These are phyloP conservation scores for Cutaneotrichosporon sp. DNA, from an alignment of 1,284 basidiomycete species.

Conservation along the genomic window DNA sequence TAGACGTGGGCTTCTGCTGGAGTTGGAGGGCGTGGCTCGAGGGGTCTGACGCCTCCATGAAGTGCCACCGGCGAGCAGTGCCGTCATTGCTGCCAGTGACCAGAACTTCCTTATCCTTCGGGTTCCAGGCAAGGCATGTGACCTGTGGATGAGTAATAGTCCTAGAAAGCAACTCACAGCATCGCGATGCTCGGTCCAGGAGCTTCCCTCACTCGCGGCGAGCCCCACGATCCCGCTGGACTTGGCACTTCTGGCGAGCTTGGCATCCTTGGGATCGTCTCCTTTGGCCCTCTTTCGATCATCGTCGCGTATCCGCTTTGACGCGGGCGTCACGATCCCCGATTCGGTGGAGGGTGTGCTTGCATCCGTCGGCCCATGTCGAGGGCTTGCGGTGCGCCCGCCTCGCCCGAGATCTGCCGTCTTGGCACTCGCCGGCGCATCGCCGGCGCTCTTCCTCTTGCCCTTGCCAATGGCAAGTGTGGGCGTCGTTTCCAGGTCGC, in stretches of 20 bases:
- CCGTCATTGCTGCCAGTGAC: conserved; percentile 42
- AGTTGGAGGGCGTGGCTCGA: conserved; percentile 19
- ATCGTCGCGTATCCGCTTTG: conserved; percentile 8
- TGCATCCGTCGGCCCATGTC: neutral
- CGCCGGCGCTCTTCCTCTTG: conserved; percentile 30
- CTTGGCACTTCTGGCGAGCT: neutral
- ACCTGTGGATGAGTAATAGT: conserved; percentile 28
- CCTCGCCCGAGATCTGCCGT: neutral
- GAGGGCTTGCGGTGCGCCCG: neutral
- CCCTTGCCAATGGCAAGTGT: conserved; percentile 22
- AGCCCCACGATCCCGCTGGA: neutral
- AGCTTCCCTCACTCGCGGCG: conserved; percentile 1
- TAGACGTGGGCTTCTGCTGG: conserved; percentile 26
- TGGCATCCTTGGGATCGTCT: conserved; percentile 5
- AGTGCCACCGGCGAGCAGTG: conserved; percentile 46
- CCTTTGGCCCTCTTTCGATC: conserved; percentile 2
- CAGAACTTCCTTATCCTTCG: conserved; percentile 40
- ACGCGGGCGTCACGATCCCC: neutral
- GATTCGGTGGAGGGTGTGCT: neutral
- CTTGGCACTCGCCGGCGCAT: neutral
- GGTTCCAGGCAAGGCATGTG: conserved; percentile 46
- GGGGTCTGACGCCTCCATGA: conserved; percentile 17
- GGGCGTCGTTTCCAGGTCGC: neutral
- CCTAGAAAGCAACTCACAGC: conserved; percentile 21
- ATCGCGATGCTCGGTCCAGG: conserved; percentile 43